These are phyloP conservation scores for Trichoderma sp. DNA, from an alignment of 2,329 filamentous ascomycete species.

Conservation along the genomic window DNA sequence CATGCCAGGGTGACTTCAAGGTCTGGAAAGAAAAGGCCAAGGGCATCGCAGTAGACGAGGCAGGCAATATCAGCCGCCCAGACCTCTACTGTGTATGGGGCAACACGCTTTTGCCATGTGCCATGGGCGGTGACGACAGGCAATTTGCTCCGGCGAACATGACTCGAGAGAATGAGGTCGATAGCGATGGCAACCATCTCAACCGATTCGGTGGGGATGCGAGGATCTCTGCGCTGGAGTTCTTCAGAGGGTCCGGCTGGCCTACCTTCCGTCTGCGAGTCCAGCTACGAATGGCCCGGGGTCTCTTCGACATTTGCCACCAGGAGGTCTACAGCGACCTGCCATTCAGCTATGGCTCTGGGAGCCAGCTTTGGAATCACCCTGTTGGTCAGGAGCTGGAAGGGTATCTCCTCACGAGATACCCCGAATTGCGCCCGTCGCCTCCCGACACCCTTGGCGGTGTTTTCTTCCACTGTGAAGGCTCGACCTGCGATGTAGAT, in stretches of 20 bases:
- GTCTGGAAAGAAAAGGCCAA: background rate
- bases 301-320: constrained; percentile 31
- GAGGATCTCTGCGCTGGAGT: constrained; percentile 29
- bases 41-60: background rate
- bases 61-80: constrained; percentile 30
- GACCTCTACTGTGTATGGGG: constrained; percentile 35
- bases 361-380: background rate
- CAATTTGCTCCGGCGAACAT: constrained; percentile 30
- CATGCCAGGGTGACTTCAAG: background rate
- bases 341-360: constrained; percentile 23
- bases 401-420: background rate
- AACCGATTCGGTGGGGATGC: constrained; percentile 27
- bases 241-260: constrained; percentile 28
- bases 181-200: constrained; percentile 7
- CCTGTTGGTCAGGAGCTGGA: background rate
- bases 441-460: background rate
- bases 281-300: constrained; percentile 34
- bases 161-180: background rate
- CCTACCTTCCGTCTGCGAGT: constrained; percentile 31
- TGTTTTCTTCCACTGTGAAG: constrained; percentile 33
- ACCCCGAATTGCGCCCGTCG: background rate
- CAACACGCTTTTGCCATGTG: constrained; percentile 33
- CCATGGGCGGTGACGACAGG: constrained; percentile 33
- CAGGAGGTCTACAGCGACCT: constrained; percentile 29
- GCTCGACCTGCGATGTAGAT: constrained; percentile 3